Conservation (phyloP, 805 yeast species). For the Cyberlindnera petersonii region DNA sequence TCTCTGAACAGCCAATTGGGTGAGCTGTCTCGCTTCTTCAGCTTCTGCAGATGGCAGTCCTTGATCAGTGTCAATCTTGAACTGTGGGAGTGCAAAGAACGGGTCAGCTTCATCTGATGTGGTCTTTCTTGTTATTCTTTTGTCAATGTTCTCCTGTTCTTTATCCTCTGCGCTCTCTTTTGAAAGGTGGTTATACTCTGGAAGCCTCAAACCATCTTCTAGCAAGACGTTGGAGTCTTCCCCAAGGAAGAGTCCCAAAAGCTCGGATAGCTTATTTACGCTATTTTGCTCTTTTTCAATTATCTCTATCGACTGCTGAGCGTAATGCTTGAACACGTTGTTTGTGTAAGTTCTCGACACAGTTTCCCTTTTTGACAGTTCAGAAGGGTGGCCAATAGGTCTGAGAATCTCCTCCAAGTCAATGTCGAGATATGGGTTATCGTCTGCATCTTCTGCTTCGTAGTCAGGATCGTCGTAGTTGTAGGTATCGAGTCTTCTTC, state of each 20-base stretch:
- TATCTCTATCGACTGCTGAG: constrained; percentile 68
- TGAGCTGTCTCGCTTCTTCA: constrained; percentile 66
- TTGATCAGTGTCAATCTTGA: constrained; percentile 39
- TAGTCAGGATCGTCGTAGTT: constrained; percentile 24
- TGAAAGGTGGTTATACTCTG: constrained; percentile 47
- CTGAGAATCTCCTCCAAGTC: constrained; percentile 58
- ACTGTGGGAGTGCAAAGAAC: constrained; percentile 61
- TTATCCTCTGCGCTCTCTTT: constrained; percentile 20
- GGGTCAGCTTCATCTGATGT: constrained; percentile 44
- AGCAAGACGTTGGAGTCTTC: constrained; percentile 72
- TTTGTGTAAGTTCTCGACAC: constrained; percentile 62
- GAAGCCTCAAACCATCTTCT: constrained; percentile 62
- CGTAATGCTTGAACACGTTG: constrained; percentile 52
- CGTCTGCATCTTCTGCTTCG: constrained; percentile 33
- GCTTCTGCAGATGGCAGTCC: constrained; percentile 55
- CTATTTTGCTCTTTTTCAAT: constrained; percentile 80
- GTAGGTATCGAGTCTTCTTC: constrained; percentile 27
- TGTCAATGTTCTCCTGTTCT: constrained; percentile 22
- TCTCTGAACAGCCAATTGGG: constrained; percentile 76
- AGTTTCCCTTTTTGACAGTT: constrained; percentile 67
- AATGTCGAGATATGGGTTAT: constrained; percentile 45
- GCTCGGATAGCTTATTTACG: constrained; percentile 63
- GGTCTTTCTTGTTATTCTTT: constrained; percentile 29
- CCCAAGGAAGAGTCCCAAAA: constrained; percentile 78
- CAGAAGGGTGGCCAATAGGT: constrained; percentile 80